Evolutionary conservation across 768 basidiomycete genomes (phyloP).

Genomic region (Lactarius vividus): DNA sequence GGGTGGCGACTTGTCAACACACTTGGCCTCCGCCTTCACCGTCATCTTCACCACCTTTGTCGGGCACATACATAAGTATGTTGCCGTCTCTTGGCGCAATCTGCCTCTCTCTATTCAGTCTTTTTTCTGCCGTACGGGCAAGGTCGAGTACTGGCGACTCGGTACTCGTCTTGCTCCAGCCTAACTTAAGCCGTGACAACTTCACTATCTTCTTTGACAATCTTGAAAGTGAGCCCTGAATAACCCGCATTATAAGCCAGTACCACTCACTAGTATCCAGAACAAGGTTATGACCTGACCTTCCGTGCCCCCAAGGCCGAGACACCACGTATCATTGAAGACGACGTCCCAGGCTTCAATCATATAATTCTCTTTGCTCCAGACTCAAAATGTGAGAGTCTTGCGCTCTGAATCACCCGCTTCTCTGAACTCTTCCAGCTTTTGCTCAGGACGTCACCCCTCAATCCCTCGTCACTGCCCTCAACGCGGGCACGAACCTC

Average conservation of each 20-base stretch:
- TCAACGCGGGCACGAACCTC: conserved; percentile 74
- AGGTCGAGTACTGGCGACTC: conserved; percentile 79
- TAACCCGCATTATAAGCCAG: conserved; percentile 6
- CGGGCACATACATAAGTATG: conserved; percentile 15
- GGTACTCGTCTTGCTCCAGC: conserved; percentile 84
- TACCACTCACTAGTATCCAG: conserved; percentile 38
- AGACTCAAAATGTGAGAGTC: conserved; percentile 71
- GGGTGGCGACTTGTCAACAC: background rate
- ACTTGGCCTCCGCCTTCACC: background rate
- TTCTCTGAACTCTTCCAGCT: conserved; percentile 40
- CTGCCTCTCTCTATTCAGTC: conserved; percentile 33
- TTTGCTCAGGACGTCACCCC: conserved; percentile 76
- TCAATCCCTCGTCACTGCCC: conserved; percentile 70
- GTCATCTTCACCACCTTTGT: background rate
- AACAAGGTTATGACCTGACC: conserved; percentile 79
- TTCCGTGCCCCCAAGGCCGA: conserved; percentile 83
- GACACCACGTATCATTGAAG: conserved; percentile 59
- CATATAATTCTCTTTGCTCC: conserved; percentile 89
- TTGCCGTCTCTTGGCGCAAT: conserved; percentile 34
- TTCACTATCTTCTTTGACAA: conserved; percentile 83
- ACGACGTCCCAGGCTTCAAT: conserved; percentile 72
- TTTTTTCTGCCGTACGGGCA: conserved; percentile 39
- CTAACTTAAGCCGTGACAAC: conserved; percentile 56
- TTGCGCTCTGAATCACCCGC: background rate
- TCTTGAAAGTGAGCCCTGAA: conserved; percentile 55